These are phyloP conservation scores for Lathyrus sativus DNA, from an alignment of 306 rosid genomes.

Conservation along the genomic window DNA sequence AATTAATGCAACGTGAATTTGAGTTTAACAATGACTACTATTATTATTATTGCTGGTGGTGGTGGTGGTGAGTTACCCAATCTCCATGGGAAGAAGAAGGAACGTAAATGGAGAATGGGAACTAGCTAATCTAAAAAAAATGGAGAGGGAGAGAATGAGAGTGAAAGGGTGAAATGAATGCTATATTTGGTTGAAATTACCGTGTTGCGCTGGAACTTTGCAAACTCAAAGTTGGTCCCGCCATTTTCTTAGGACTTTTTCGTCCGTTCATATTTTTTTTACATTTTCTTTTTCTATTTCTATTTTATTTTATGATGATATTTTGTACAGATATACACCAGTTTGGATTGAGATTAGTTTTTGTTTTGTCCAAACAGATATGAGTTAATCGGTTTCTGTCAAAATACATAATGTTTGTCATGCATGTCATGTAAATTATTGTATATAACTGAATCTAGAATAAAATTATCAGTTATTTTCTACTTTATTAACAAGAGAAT, in stretches of 20 bases:
- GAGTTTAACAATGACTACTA: background rate
- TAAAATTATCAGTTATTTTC: too few relatives aligned
- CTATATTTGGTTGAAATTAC: conserved; percentile 43
- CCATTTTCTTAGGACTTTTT: conserved; percentile 63
- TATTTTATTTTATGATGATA: background rate
- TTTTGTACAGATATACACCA: background rate
- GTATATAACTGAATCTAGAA: too few relatives aligned
- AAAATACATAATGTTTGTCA: too few relatives aligned
- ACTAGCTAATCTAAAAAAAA: conserved; percentile 15
- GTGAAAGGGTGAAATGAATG: background rate
- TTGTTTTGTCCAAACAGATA: background rate
- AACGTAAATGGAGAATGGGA: conserved; percentile 6
- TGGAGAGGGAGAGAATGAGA: conserved; percentile 10
- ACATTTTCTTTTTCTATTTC: background rate
- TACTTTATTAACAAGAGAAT: too few relatives aligned
- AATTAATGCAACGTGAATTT: background rate
- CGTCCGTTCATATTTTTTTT: background rate
- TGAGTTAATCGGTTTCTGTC: background rate
- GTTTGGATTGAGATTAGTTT: background rate
- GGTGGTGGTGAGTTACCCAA: conserved; percentile 11
- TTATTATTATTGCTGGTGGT: too few relatives aligned
- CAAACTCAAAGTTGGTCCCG: conserved; percentile 49
- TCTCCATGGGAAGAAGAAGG: conserved; percentile 58
- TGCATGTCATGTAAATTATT: too few relatives aligned
- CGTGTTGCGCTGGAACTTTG: conserved; percentile 30